Conservation (phyloP, 1,139 yeast genomes). For the Scheffersomyces titani region DNA sequence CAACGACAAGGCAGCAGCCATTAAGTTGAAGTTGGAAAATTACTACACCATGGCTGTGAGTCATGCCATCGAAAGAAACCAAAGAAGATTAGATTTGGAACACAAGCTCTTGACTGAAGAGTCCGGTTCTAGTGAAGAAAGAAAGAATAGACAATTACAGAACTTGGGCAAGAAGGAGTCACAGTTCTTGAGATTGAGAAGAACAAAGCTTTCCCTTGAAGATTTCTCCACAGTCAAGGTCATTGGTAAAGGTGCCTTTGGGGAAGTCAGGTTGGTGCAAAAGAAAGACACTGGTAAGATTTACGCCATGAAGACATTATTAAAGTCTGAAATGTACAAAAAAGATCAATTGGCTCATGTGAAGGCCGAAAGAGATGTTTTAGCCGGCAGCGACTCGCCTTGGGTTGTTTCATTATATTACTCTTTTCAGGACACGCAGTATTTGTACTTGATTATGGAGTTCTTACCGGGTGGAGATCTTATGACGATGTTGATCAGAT, state of each 20-base stretch:
- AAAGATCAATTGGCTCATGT: constrained; percentile 84
- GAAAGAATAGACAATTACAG: constrained; percentile 71
- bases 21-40: constrained; percentile 69
- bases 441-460: constrained; percentile 78
- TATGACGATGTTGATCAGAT: constrained; percentile 84
- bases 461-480: constrained; percentile 85
- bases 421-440: constrained; percentile 78
- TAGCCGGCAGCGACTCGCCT: constrained; percentile 83
- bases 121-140: constrained; percentile 62
- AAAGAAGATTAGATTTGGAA: constrained; percentile 72
- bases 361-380: constrained; percentile 81
- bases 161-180: constrained; percentile 76
- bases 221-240: constrained; percentile 81
- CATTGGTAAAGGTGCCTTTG: constrained; percentile 86
- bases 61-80: constrained; percentile 81
- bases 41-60: constrained; percentile 75
- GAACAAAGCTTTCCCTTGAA: constrained; percentile 72
- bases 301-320: constrained; percentile 79
- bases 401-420: constrained; percentile 84
- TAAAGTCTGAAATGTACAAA: constrained; percentile 80
- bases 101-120: constrained; percentile 67
- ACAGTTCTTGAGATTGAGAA: constrained; percentile 69
- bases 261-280: constrained; percentile 82
- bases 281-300: constrained; percentile 81
- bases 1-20: constrained; percentile 75